Conservation (phyloP, 805 yeast species). For the Candida boleticola region DNA sequence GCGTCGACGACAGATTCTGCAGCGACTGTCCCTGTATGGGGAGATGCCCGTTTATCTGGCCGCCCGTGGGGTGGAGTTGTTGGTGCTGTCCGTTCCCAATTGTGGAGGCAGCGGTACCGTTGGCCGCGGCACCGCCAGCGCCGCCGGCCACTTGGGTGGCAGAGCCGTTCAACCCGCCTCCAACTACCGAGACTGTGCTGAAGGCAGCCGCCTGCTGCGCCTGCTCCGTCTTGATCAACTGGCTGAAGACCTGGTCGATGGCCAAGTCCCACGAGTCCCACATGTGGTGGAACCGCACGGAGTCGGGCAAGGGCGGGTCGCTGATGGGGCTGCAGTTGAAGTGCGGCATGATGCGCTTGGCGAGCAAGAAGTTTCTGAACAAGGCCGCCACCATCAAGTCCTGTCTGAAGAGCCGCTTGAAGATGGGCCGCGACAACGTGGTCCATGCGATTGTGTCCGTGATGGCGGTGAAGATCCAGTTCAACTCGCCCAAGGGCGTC, state of each 20-base stretch:
- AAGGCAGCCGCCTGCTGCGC: background rate
- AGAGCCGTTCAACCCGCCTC: background rate
- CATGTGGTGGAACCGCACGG: constrained; percentile 78
- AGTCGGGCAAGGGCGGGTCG: constrained; percentile 88
- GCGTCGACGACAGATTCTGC: background rate
- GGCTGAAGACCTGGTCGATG: constrained; percentile 86
- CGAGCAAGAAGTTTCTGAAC: constrained; percentile 87
- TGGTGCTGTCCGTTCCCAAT: background rate
- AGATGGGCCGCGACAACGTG: constrained; percentile 78
- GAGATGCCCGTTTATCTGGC: background rate
- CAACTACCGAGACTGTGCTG: background rate
- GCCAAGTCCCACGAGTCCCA: constrained; percentile 99
- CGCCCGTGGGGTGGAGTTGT: background rate
- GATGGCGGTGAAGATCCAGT: constrained; percentile 97
- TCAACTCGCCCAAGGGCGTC: constrained; percentile 92
- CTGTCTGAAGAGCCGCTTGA: constrained; percentile 88
- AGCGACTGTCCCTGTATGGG: too few relatives aligned
- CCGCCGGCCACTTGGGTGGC: constrained; percentile 4
- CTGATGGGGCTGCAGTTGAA: constrained; percentile 93
- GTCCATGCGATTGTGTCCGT: constrained; percentile 99
- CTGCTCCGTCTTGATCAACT: constrained; percentile 48
- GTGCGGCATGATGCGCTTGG: constrained; percentile 90
- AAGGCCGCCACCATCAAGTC: constrained; percentile 96
- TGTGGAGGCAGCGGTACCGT: background rate
- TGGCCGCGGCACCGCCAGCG: background rate